phyloP scores from a whole-genome alignment of 352 stramenopile species.

The Paralagenidium karlingii region DNA sequence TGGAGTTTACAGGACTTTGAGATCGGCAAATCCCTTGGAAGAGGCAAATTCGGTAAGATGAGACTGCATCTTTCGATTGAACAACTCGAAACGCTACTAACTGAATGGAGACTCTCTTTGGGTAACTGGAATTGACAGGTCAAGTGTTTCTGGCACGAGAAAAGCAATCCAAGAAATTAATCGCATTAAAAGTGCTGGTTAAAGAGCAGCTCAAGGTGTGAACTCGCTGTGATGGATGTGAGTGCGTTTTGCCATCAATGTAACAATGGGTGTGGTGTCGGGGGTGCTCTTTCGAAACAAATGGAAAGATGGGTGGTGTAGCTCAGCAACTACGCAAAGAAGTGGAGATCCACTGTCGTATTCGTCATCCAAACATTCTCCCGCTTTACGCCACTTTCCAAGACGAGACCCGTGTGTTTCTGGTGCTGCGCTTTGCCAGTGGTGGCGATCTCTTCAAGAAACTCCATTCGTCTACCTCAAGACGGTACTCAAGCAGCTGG shows the following conservation, averaged over 20 bases:
- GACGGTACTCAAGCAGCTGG: slow-evolving; percentile 13
- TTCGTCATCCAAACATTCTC: slow-evolving; percentile 82
- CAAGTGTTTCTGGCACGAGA: slow-evolving; percentile 82
- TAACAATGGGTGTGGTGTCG: background rate
- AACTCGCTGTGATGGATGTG: background rate
- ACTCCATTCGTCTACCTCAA: slow-evolving; percentile 28
- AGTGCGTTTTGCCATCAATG: background rate
- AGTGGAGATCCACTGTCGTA: slow-evolving; percentile 85
- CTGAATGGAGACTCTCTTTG: background rate
- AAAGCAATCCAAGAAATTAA: slow-evolving; percentile 57
- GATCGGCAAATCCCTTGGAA: slow-evolving; percentile 68
- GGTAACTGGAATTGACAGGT: slow-evolving; percentile 7
- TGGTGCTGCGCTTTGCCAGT: slow-evolving; percentile 80
- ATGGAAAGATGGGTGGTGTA: slow-evolving; percentile 36
- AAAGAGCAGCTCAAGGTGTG: slow-evolving; percentile 81
- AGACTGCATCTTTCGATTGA: no score
- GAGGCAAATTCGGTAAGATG: slow-evolving; percentile 70
- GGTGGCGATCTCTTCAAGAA: slow-evolving; percentile 81
- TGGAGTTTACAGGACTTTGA: slow-evolving; percentile 84
- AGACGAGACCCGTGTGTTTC: slow-evolving; percentile 67
- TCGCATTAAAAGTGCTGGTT: slow-evolving; percentile 87
- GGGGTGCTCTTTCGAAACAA: no score
- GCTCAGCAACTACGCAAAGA: slow-evolving; percentile 80
- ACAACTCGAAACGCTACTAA: no score
- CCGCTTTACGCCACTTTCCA: slow-evolving; percentile 78